Evolutionary conservation across 352 stramenopile genomes (phyloP), one percentile per base, ranked within the genome.

Genomic region (Albugo laibachii): DNA sequence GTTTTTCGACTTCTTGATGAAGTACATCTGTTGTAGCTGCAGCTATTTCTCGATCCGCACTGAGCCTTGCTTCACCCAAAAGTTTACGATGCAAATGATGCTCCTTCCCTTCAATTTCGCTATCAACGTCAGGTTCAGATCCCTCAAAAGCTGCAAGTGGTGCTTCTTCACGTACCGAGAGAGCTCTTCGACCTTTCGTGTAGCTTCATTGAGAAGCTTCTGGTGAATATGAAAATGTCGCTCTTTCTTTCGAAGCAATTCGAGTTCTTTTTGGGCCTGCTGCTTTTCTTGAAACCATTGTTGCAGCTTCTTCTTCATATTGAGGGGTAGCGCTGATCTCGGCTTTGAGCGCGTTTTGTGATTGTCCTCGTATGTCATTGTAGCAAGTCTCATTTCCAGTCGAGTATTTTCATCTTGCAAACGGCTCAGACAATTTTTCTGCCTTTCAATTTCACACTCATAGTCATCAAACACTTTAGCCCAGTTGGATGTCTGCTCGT

Each of bases 271-370:
- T 43, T 86, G 62, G 4, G 86, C 50, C 19, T 59, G 51, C n/a
- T 69, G 50, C 36, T 78, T 82, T 18, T 84, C 70, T 36, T 80
- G 62, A 1, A 72, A 56, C 6, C 70, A 54, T 21, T 66, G 56
- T 8, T 76, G 63, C 40, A 83, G 86, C 35, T 65, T 72, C 53
- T 69, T 81, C 50, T 78, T 80, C 10, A 84, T 56, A 19, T 86
- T 69, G 16, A 52, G 48, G 8, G 24, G 24, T 31, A 31, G 24
- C 24, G 24, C 24, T 31, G 50, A 34, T 46, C 49, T 51, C 5
- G 13, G 2, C n/a, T 50, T 19, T 49, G 6, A 36, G 19, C 21
- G 14, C 16, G 15, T 36, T 35, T 15, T 13, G 36, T 13, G 13
- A 15, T 11, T 31, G 24, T 31, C 24, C n/a, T 6, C 11, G 36